Evolutionary conservation across 176 grass and related monocot genomes (phyloP), one percentile per base, ranked within the genome.

Genomic region (Alopecurus myosuroides): DNA sequence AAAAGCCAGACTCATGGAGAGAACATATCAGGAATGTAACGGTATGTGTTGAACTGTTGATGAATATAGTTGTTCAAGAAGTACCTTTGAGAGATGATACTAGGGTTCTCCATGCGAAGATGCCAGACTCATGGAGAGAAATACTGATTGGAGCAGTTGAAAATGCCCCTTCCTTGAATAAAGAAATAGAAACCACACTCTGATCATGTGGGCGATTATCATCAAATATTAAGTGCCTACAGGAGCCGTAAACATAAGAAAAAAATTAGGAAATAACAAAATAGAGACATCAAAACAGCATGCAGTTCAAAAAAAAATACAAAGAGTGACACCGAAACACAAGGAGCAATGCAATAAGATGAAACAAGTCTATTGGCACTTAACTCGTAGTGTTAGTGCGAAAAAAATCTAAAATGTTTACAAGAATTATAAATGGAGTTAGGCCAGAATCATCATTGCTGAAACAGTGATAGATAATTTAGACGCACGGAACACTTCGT

Each of bases 91-190:
- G 71, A 79, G 86, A 92, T 56, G 83, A 86, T 69, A 89, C 29
- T 1, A 87, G 86, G 69, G 91, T 93, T 83, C 83, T 96, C 88
- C 91, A 93, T 83, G 91, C 91, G 57, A 89, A 96, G 70, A 83
- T 85, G 78, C 80, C 82, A 49, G 86, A 10, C 34, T 90, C 84
- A 58, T 65, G 76, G 33, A 96, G 86, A 80, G 88, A 85, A 37
- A 96, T 76, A 77, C 77, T 86, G 78, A 96, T 87, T 64, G 90
- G 88, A 85, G 77, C 85, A 76, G 94, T 96, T 85, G 94, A 93
- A 91, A 93, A 91, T 85, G 76, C 41, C 31, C 86, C 91, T 91
- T 96, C 88, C 81, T 93, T 86, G 56, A 93, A 76, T 76, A 96
- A 88, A 85, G 86, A 89, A 70, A 96, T 53, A 70, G 81, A 89